These are phyloP conservation scores for Talaromyces piceae DNA, from an alignment of 2,329 filamentous ascomycete genomes.

Conservation along the genomic window DNA sequence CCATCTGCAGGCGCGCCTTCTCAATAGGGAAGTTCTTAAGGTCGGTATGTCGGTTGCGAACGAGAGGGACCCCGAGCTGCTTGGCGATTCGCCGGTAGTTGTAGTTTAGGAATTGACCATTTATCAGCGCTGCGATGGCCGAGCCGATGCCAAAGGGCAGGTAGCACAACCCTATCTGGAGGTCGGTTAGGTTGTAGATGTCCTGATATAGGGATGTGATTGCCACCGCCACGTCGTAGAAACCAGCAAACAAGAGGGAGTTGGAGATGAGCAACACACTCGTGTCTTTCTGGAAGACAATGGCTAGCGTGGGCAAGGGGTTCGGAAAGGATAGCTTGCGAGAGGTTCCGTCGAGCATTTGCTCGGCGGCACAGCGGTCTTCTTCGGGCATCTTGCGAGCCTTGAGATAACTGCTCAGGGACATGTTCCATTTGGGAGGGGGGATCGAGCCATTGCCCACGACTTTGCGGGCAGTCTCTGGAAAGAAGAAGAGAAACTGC, in stretches of 20 bases:
- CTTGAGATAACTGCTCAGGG: conserved; percentile 21
- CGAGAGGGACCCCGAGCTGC: conserved; percentile 23
- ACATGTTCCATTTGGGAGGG: conserved; percentile 31
- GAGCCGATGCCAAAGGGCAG: conserved; percentile 37
- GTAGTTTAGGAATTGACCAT: conserved; percentile 36
- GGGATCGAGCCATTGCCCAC: conserved; percentile 32
- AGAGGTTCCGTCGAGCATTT: neutral
- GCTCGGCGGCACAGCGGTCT: conserved; percentile 8
- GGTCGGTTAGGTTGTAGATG: conserved; percentile 33
- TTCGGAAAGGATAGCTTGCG: conserved; percentile 29
- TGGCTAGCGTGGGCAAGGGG: conserved; percentile 29
- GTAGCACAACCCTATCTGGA: conserved; percentile 37
- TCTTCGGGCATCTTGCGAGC: conserved; percentile 18
- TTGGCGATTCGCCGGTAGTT: conserved; percentile 35
- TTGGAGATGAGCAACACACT: conserved; percentile 31
- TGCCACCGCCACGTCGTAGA: conserved; percentile 36
- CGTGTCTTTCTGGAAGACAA: conserved; percentile 28
- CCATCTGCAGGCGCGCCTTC: conserved; percentile 34
- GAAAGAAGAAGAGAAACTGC: conserved; percentile 29
- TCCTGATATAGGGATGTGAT: conserved; percentile 30
- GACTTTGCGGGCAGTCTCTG: conserved; percentile 32
- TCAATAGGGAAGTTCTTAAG: conserved; percentile 38
- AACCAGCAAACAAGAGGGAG: conserved; percentile 33
- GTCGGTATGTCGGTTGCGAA: conserved; percentile 29
- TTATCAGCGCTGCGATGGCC: conserved; percentile 32